Conservation (phyloP, 345 rosid species). For the Gossypium ekmanianum region DNA sequence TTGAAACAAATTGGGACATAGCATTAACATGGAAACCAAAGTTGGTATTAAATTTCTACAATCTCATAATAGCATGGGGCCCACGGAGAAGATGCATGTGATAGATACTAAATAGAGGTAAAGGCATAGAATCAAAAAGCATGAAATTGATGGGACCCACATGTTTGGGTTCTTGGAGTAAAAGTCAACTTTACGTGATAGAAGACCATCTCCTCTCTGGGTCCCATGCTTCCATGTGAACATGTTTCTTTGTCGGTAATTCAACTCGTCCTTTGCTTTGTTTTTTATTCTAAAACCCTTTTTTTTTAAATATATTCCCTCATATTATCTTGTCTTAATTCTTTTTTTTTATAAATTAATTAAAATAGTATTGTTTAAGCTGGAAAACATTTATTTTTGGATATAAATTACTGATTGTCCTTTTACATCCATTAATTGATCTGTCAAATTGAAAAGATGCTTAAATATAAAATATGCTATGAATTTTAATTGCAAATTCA, state of each 20-base stretch:
- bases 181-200: conserved; percentile 22
- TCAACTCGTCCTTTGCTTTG: not conserved
- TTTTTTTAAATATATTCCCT: not conserved
- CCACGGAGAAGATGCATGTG: not conserved
- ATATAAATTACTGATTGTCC: too few relatives aligned
- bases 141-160: conserved; percentile 15
- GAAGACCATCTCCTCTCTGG: not conserved
- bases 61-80: not conserved
- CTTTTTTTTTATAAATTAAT: too few relatives aligned
- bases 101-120: not conserved
- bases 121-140: not conserved
- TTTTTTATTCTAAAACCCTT: not conserved
- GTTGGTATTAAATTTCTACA: too few relatives aligned
- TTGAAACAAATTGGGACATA: not conserved
- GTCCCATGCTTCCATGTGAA: conserved; percentile 30
- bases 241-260: conserved; percentile 29
- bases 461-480: too few relatives aligned
- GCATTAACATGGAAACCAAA: too few relatives aligned
- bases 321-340: not conserved
- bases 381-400: too few relatives aligned
- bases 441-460: too few relatives aligned
- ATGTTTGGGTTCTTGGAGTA: conserved; percentile 9
- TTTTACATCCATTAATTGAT: too few relatives aligned
- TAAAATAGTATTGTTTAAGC: too few relatives aligned
- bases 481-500: too few relatives aligned